phyloP scores from a whole-genome alignment of 2,329 filamentous ascomycete species.

The Penicillium verrucosum region DNA sequence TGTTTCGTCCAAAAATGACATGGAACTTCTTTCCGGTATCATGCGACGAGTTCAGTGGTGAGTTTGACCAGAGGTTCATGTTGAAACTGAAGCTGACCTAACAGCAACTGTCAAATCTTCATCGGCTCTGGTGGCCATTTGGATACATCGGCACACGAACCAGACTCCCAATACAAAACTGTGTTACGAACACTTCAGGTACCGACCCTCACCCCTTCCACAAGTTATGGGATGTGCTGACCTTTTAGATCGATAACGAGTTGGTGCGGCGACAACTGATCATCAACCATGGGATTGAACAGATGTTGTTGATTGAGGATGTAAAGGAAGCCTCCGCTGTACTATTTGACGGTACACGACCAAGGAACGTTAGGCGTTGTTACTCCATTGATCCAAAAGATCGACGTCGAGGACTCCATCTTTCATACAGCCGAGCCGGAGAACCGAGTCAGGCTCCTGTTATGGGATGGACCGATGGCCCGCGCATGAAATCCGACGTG shows the following conservation, averaged over 20 bases:
- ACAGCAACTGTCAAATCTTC: slow-evolving; percentile 56
- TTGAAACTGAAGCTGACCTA: background rate
- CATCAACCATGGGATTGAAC: slow-evolving; percentile 78
- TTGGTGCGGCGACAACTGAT: slow-evolving; percentile 77
- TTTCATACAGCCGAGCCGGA: slow-evolving; percentile 51
- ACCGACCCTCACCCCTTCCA: slow-evolving; percentile 4
- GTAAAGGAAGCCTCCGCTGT: slow-evolving; percentile 64
- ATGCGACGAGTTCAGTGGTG: slow-evolving; percentile 60
- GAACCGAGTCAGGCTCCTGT: slow-evolving; percentile 53
- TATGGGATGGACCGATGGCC: slow-evolving; percentile 49
- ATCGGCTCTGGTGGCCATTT: slow-evolving; percentile 59
- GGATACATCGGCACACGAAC: slow-evolving; percentile 67
- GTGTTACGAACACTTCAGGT: slow-evolving; percentile 71
- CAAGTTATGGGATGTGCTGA: slow-evolving; percentile 15
- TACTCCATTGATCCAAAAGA: slow-evolving; percentile 63
- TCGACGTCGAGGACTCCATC: slow-evolving; percentile 58
- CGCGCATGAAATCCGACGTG: slow-evolving; percentile 78
- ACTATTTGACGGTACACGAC: slow-evolving; percentile 62
- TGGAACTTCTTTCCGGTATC: slow-evolving; percentile 62
- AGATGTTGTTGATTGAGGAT: slow-evolving; percentile 72
- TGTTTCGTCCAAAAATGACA: slow-evolving; percentile 73
- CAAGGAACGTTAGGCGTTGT: slow-evolving; percentile 69
- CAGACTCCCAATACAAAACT: slow-evolving; percentile 69
- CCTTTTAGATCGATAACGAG: slow-evolving; percentile 67
- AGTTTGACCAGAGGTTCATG: slow-evolving; percentile 15